These are phyloP conservation scores for Heterobasidion parviporum DNA, from an alignment of 1,284 basidiomycete genomes.

Conservation along the genomic window DNA sequence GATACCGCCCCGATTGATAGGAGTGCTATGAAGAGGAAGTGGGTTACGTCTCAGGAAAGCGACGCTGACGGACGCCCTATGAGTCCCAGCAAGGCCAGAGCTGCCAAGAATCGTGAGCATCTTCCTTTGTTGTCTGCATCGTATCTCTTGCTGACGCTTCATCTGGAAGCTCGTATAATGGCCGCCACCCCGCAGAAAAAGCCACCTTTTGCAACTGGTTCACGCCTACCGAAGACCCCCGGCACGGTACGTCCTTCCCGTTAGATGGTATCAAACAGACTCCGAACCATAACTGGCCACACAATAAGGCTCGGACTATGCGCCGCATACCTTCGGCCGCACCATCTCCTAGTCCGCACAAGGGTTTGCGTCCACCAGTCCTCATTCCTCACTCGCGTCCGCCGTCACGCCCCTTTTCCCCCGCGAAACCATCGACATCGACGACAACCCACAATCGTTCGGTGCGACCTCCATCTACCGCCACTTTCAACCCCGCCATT, in stretches of 20 bases:
- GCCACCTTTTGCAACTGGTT: constrained; percentile 34
- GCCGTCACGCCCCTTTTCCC: constrained; percentile 39
- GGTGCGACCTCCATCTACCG: constrained; percentile 50
- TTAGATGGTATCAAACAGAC: not conserved
- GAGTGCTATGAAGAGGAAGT: constrained; percentile 64
- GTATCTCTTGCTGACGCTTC: not conserved
- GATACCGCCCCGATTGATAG: constrained; percentile 51
- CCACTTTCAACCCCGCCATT: constrained; percentile 62
- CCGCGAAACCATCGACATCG: constrained; percentile 31
- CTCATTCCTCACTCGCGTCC: constrained; percentile 19
- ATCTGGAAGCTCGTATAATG: constrained; percentile 41
- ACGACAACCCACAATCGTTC: constrained; percentile 16
- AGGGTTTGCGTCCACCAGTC: constrained; percentile 23
- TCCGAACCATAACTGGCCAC: not conserved
- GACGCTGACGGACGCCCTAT: constrained; percentile 23
- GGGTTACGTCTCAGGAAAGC: constrained; percentile 53
- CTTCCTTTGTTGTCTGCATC: not conserved
- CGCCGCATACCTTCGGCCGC: constrained; percentile 23
- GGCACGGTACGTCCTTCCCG: constrained; percentile 32
- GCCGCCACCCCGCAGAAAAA: constrained; percentile 46
- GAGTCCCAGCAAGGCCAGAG: constrained; percentile 24
- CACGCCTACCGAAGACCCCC: constrained; percentile 40
- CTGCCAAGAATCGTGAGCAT: constrained; percentile 51
- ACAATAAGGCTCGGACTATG: constrained; percentile 13
- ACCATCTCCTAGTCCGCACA: constrained; percentile 49